These are phyloP conservation scores for Clavispora fructus DNA, from an alignment of 805 yeast genomes.

Conservation along the genomic window DNA sequence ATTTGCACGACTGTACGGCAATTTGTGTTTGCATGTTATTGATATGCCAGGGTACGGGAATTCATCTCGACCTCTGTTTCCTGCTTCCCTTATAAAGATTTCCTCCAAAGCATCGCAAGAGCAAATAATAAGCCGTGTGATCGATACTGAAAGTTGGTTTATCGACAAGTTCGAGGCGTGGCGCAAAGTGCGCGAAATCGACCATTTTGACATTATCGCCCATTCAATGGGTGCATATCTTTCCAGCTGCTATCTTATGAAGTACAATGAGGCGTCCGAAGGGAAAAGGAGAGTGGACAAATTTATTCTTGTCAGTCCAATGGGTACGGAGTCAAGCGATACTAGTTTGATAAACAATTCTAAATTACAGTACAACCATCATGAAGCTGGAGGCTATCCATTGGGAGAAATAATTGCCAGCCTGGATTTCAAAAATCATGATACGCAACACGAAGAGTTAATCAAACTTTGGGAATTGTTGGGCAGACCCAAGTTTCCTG, in stretches of 20 bases:
- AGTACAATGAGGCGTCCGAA: slow-evolving; percentile 20
- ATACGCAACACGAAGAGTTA: slow-evolving; percentile 14
- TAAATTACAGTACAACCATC: slow-evolving; percentile 29
- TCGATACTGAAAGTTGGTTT: slow-evolving; percentile 36
- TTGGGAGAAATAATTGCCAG: slow-evolving; percentile 25
- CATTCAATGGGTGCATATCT: slow-evolving; percentile 43
- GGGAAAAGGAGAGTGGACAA: slow-evolving; percentile 14
- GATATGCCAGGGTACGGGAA: slow-evolving; percentile 42
- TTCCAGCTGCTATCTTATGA: slow-evolving; percentile 35
- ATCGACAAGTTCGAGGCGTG: slow-evolving; percentile 35
- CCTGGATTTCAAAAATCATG: slow-evolving; percentile 15
- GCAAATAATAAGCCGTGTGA: slow-evolving; percentile 27
- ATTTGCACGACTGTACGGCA: slow-evolving; percentile 25
- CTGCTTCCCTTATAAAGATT: slow-evolving; percentile 21
- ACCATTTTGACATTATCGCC: slow-evolving; percentile 27
- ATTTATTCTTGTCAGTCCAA: slow-evolving; percentile 33
- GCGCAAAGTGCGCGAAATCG: slow-evolving; percentile 22
- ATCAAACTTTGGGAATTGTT: slow-evolving; percentile 24
- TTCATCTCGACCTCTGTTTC: slow-evolving; percentile 36
- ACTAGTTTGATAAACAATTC: slow-evolving; percentile 29
- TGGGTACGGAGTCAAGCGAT: slow-evolving; percentile 39
- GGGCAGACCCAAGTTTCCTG: slow-evolving; percentile 37
- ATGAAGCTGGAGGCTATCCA: slow-evolving; percentile 31
- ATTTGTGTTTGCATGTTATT: slow-evolving; percentile 33
- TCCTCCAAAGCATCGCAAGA: slow-evolving; percentile 11